phyloP scores from a whole-genome alignment of 495 filamentous ascomycete genomes.

The Trichoderma asperelloides region DNA sequence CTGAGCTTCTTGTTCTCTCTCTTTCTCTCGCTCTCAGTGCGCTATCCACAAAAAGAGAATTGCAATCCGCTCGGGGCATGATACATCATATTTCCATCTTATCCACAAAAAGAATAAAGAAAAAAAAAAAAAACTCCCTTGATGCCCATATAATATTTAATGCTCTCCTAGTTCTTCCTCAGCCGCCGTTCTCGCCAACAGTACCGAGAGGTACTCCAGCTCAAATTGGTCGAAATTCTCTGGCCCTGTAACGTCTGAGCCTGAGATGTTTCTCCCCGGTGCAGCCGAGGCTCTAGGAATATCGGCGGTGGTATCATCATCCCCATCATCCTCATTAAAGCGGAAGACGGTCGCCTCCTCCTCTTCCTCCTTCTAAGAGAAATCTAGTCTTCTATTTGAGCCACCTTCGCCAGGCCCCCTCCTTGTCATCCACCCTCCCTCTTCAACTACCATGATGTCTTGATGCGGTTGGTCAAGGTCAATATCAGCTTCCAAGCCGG shows the following conservation, averaged over 20 bases:
- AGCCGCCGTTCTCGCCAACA: background rate
- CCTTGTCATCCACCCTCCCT: background rate
- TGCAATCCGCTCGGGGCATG: background rate
- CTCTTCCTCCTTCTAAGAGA: background rate
- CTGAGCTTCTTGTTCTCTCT: background rate
- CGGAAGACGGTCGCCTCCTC: background rate
- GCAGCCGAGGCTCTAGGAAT: background rate
- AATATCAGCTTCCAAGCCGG: background rate
- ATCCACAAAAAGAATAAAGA: background rate
- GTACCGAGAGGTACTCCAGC: background rate
- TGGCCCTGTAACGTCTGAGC: background rate
- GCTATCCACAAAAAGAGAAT: background rate
- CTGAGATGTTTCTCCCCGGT: background rate
- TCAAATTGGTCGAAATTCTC: background rate
- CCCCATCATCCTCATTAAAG: background rate
- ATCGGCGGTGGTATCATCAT: background rate
- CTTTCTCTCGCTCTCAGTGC: background rate
- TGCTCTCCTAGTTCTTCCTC: background rate
- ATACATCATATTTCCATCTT: background rate
- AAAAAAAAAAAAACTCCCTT: background rate
- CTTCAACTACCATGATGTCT: background rate
- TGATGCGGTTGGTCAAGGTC: background rate
- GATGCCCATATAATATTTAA: background rate
- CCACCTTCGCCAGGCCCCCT: background rate
- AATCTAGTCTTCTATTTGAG: background rate